A percentile compares a stretch with the other conserved stretches of the same genome.
Conservation (phyloP, 306 rosid species). For the Quercus bicolor region DNA sequence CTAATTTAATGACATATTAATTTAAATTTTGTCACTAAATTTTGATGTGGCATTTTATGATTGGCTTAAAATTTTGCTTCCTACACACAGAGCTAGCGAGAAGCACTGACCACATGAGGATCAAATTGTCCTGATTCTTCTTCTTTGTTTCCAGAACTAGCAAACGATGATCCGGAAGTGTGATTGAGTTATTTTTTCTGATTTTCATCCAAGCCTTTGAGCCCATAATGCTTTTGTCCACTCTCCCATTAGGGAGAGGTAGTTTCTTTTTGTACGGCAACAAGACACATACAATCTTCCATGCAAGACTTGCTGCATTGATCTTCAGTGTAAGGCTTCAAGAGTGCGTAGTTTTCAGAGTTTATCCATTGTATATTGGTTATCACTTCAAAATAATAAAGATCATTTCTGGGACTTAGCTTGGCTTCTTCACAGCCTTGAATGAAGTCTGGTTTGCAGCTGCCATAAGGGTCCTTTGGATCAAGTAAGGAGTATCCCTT, state of each 20-base stretch:
- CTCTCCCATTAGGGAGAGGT: constrained; percentile 29
- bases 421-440: constrained; percentile 32
- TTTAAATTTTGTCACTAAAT: no score
- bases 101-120: constrained; percentile 33
- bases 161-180: not conserved
- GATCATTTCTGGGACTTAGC: constrained; percentile 4
- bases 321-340: constrained; percentile 22
- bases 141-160: constrained; percentile 13
- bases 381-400: constrained; percentile 17
- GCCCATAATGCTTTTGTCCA: constrained; percentile 6
- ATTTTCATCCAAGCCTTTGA: constrained; percentile 34
- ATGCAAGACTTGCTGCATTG: constrained; percentile 31
- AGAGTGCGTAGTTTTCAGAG: constrained; percentile 17
- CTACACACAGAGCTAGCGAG: constrained; percentile 39
- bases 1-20: no score
- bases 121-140: constrained; percentile 22
- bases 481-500: constrained; percentile 24
- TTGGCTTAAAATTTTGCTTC: no score
- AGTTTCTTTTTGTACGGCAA: constrained; percentile 24
- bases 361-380: not conserved
- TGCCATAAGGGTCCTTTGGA: constrained; percentile 28
- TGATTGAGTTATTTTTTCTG: constrained; percentile 15
- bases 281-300: constrained; percentile 38
- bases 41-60: no score
- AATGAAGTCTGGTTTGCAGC: constrained; percentile 39